Base-by-base conservation (phyloP, 1,139 yeast species). In the Hyphopichia fennica region DNA sequence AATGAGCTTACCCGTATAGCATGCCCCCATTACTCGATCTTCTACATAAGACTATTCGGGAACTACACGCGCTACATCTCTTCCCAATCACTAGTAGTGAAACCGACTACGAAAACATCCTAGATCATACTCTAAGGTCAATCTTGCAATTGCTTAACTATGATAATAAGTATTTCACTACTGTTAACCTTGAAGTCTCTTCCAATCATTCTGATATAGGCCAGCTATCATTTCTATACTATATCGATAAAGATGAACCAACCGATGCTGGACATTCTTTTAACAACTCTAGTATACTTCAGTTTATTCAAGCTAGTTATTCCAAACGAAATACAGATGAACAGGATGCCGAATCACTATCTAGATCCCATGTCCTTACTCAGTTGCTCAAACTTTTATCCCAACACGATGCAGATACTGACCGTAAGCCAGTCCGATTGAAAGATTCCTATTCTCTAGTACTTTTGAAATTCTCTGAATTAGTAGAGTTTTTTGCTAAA, bases 41-140 rank as follows among this genome's bases (percentile, higher is more conserved):
- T 18, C 54, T 64, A n/a, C 60, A 54, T 36, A 48, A 46, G 25
- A 55, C 61, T 2, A 49, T 64, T 22, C 53, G 55, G 37, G 57
- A 60, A 29, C 49, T 64, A 11, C 58, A 60, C 40, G 30, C 44
- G 4, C 54, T 64, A 15, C 57, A 56, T 43, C 38, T 42, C 11
- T 56, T 41, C 38, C 42, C 38, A 20, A 17, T 29, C 13, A 20
- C 36, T 11, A 45, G 45, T 14, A 35, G 40, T 32, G 47, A 40
- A 14, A 34, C 38, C 10, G 45, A 44, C 10, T 63, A 62, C 41
- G 58, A 56, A 35, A 14, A 34, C 4, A 46, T 53, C 4, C 47
- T 62, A 38, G 41, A 45, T 22, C 25, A 41, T 1, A 51, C 61
- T 2, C 41, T 62, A 4, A 16, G 39, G 13, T 44, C 49, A 25